Evolutionary conservation across 2,329 filamentous ascomycete genomes (phyloP).

Genomic region (Aureobasidium subglaciale): DNA sequence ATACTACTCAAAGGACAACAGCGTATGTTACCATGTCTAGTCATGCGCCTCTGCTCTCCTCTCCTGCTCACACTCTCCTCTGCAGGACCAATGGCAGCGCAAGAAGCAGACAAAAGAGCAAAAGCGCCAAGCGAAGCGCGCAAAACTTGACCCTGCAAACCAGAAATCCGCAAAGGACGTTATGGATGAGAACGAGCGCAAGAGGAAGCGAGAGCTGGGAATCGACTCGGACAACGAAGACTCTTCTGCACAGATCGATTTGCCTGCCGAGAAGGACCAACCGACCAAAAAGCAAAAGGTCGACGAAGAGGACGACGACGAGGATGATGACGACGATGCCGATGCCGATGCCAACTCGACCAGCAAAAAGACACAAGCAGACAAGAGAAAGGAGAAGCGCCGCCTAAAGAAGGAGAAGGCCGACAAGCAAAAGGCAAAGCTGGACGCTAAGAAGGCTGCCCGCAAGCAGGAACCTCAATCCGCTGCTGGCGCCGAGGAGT

Average conservation of each 20-base stretch:
- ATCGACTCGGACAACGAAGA: constrained; percentile 41
- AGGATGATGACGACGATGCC: constrained; percentile 11
- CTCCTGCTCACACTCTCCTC: constrained; percentile 17
- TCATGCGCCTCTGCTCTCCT: constrained; percentile 15
- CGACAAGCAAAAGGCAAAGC: constrained; percentile 27
- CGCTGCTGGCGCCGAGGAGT: constrained; percentile 24
- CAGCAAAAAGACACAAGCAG: constrained; percentile 32
- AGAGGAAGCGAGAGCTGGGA: constrained; percentile 64
- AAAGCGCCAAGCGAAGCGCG: constrained; percentile 71
- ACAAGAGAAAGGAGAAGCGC: constrained; percentile 37
- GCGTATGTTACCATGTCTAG: constrained; percentile 53
- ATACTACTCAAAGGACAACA: constrained; percentile 73
- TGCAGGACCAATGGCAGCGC: constrained; percentile 82
- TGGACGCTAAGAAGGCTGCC: constrained; percentile 31
- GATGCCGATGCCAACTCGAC: constrained; percentile 20
- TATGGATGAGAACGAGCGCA: constrained; percentile 74
- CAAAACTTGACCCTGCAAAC: constrained; percentile 86
- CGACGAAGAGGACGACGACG: constrained; percentile 22
- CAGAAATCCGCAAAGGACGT: constrained; percentile 89
- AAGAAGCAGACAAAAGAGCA: constrained; percentile 95
- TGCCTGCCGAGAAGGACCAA: constrained; percentile 22
- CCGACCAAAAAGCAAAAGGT: constrained; percentile 40
- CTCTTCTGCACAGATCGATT: constrained; percentile 24
- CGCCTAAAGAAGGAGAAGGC: constrained; percentile 41
- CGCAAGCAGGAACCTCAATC: constrained; percentile 24